Conservation (phyloP, 2,329 filamentous ascomycete genomes). For the Calonectria crousiana region DNA sequence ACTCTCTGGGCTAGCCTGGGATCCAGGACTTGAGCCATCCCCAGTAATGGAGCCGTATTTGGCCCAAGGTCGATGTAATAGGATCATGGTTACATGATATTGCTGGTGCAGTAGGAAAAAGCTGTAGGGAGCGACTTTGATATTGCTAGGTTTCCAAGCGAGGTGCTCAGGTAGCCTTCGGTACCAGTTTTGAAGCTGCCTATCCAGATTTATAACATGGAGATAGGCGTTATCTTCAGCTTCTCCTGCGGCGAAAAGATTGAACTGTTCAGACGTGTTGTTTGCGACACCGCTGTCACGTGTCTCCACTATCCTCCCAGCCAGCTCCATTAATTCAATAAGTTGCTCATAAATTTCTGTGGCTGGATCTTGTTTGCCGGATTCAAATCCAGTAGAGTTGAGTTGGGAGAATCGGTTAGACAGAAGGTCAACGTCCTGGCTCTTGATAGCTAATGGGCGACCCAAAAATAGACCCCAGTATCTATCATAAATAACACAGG, state of each 20-base stretch:
- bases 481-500: slow-evolving; percentile 66
- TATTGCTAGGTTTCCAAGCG: slow-evolving; percentile 63
- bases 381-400: slow-evolving; percentile 46
- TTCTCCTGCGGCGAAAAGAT: slow-evolving; percentile 46
- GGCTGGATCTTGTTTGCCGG: slow-evolving; percentile 30
- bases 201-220: slow-evolving; percentile 63
- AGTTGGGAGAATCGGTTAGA: slow-evolving; percentile 59
- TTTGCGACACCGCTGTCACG: slow-evolving; percentile 51
- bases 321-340: slow-evolving; percentile 67
- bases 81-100: slow-evolving; percentile 65
- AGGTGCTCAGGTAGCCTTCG: slow-evolving; percentile 61
- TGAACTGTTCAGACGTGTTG: slow-evolving; percentile 46
- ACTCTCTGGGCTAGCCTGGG: slow-evolving; percentile 48
- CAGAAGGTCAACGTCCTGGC: slow-evolving; percentile 61
- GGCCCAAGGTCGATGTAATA: slow-evolving; percentile 66
- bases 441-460: slow-evolving; percentile 66
- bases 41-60: slow-evolving; percentile 58
- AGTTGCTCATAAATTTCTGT: slow-evolving; percentile 63
- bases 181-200: slow-evolving; percentile 68
- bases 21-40: slow-evolving; percentile 46
- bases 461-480: slow-evolving; percentile 69
- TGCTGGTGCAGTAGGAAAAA: slow-evolving; percentile 69
- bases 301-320: slow-evolving; percentile 63
- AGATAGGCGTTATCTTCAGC: slow-evolving; percentile 61
- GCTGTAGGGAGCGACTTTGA: slow-evolving; percentile 60